Evolutionary conservation across 305 asterid genomes (phyloP).

Genomic region (Solanum chacoense): DNA sequence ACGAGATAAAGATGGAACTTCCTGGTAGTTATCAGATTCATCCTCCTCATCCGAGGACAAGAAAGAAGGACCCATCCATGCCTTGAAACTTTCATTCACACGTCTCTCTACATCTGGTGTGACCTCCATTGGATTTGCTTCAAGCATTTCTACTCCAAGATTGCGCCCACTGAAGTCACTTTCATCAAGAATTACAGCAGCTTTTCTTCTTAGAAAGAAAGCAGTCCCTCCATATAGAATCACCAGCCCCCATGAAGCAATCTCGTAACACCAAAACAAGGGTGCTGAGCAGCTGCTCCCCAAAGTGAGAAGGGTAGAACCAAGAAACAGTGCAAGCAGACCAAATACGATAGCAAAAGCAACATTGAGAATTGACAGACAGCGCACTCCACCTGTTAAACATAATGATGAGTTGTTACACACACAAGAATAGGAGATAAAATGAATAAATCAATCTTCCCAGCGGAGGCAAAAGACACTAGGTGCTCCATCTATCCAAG

Average conservation of each 20-base stretch:
- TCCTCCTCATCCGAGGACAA: slow-evolving; percentile 89
- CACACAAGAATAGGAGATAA: background rate
- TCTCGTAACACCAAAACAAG: slow-evolving; percentile 91
- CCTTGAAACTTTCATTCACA: slow-evolving; percentile 69
- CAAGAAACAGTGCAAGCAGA: slow-evolving; percentile 79
- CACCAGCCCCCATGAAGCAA: slow-evolving; percentile 76
- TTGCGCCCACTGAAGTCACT: slow-evolving; percentile 39
- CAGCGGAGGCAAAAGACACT: background rate
- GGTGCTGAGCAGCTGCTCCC: slow-evolving; percentile 93
- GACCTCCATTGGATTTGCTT: slow-evolving; percentile 56
- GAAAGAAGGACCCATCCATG: slow-evolving; percentile 94
- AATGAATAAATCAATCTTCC: background rate
- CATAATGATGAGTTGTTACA: slow-evolving; percentile 4
- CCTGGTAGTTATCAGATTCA: slow-evolving; percentile 56
- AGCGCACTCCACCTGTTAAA: slow-evolving; percentile 72
- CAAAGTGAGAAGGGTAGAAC: slow-evolving; percentile 83
- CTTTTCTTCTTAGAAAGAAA: slow-evolving; percentile 58
- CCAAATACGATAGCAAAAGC: slow-evolving; percentile 65
- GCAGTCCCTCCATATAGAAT: slow-evolving; percentile 76
- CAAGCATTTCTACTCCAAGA: slow-evolving; percentile 84
- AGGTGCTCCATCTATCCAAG: background rate
- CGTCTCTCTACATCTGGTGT: slow-evolving; percentile 79
- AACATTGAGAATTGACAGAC: slow-evolving; percentile 68
- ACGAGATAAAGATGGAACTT: slow-evolving; percentile 27
- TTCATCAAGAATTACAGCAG: slow-evolving; percentile 58